Conservation (phyloP, 1,139 yeast genomes). For the Geotrichum aggregatum region DNA sequence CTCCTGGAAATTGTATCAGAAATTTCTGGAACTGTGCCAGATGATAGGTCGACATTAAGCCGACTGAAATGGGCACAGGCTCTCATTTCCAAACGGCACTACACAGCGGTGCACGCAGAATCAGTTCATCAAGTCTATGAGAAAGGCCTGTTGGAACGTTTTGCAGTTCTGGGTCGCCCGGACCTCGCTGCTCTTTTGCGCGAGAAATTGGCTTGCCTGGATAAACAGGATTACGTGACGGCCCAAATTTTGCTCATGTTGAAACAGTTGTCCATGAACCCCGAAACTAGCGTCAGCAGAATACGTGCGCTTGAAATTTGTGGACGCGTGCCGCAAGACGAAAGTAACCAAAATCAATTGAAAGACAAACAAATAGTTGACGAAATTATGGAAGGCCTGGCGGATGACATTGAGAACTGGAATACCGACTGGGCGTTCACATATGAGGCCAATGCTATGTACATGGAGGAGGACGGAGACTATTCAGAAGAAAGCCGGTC, state of each 20-base stretch:
- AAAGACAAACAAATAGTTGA: background rate
- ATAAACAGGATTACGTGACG: conserved; percentile 15
- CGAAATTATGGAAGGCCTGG: conserved; percentile 5
- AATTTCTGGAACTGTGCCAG: background rate
- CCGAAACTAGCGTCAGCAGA: conserved; percentile 5
- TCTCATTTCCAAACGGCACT: conserved; percentile 9
- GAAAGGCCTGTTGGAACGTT: conserved; percentile 11
- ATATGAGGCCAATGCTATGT: conserved; percentile 1
- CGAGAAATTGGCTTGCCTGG: background rate
- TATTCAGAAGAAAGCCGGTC: conserved; percentile 1
- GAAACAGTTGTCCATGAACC: conserved; percentile 13
- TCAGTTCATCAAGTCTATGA: conserved; percentile 8
- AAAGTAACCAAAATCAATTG: background rate
- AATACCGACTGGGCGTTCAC: conserved; percentile 8
- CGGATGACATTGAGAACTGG: conserved; percentile 6
- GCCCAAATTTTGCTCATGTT: conserved; percentile 12
- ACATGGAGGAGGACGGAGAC: background rate
- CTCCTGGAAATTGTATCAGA: conserved; percentile 6
- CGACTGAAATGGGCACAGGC: conserved; percentile 5
- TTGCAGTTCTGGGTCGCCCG: conserved; percentile 11
- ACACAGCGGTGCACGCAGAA: conserved; percentile 14
- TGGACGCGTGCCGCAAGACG: background rate
- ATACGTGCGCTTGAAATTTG: background rate
- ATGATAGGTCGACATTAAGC: background rate
- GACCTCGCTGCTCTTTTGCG: conserved; percentile 7